Evolutionary conservation across 228 moss, liverwort and hornwort species (phyloP).

Genomic region (Sphagnum fallax): DNA sequence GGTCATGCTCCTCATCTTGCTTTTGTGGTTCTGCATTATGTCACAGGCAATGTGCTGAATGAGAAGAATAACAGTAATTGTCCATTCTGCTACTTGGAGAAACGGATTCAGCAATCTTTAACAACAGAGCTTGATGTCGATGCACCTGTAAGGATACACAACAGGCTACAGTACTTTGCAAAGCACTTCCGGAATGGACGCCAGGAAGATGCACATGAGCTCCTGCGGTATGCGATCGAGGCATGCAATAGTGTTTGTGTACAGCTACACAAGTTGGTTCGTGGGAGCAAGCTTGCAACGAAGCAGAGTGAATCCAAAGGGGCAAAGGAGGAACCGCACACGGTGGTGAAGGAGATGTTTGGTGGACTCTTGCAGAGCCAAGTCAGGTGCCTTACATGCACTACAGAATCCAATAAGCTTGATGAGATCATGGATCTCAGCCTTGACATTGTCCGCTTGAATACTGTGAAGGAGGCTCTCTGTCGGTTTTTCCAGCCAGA

Average conservation of each 20-base stretch:
- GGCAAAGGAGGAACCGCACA: slow-evolving; percentile 73
- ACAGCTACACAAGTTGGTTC: slow-evolving; percentile 53
- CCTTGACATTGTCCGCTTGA: slow-evolving; percentile 63
- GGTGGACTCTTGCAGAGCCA: slow-evolving; percentile 81
- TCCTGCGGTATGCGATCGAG: slow-evolving; percentile 73
- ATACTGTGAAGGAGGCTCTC: slow-evolving; percentile 56
- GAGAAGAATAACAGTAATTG: slow-evolving; percentile 64
- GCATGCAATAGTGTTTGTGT: slow-evolving; percentile 74
- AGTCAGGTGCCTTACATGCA: slow-evolving; percentile 68
- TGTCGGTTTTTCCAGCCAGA: slow-evolving; percentile 83
- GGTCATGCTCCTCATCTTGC: too few relatives aligned
- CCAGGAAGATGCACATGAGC: slow-evolving; percentile 85
- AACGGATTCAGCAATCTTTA: slow-evolving; percentile 58
- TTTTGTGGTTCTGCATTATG: too few relatives aligned
- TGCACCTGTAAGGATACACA: slow-evolving; percentile 64
- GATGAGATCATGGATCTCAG: slow-evolving; percentile 88
- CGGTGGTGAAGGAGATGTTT: slow-evolving; percentile 75
- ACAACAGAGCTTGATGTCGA: slow-evolving; percentile 45
- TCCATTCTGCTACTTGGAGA: slow-evolving; percentile 84
- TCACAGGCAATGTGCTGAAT: slow-evolving; percentile 51
- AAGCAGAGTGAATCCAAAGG: slow-evolving; percentile 51
- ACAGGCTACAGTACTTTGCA: slow-evolving; percentile 60
- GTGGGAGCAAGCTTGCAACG: slow-evolving; percentile 23
- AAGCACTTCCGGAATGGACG: slow-evolving; percentile 78
- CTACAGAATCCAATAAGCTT: slow-evolving; percentile 69